Base-by-base conservation (phyloP, 768 basidiomycete genomes). In the Tylopilus intermedius region DNA sequence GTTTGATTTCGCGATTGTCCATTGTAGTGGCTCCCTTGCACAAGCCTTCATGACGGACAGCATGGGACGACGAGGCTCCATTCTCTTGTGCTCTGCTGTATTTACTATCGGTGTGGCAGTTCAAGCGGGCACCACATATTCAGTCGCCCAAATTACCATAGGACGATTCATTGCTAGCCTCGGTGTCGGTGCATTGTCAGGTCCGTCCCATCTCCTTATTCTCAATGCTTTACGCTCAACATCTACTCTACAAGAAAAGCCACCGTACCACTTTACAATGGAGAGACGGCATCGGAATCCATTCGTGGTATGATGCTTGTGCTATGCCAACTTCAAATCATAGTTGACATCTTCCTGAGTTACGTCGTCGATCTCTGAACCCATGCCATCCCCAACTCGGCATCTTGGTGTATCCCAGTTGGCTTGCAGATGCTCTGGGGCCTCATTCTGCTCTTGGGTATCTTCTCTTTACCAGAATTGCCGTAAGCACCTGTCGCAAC, bases 301-400 rank as follows among this genome's bases (percentile, higher is more conserved):
- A 75, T 89, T 50, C 79, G 88, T 62, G 88, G 87, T 3, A 79
- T 83, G 40, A 66, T 80, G 77, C 71, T 91, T 33, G 86, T 86
- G 9, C 68, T 89, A 14, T 90, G 89, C 64, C 88, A 89, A 62
- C 72, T 88, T 13, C 85, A 87, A 62, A 87, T 89, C 57, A 84
- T 86, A 59, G 67, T 79, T 26, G 84, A 83, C 8, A 72, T 89
- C 48, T 86, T 88, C 71, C 50, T 88, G 63, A 83, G 82, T 54
- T 88, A 87, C 58, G 71, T 87, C 14, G 67, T 89, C 21, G 86
- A 88, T 37, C 57, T 58, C 21, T 56, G 26, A 4, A 58, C 57
- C 2, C 57, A 58, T 39, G 27, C 46, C 27, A 58, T 58, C 14
- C 1, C 46, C 45, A 58, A 48, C 38, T 58, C 56, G 9, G 56